Percentiles rank a stretch among this genome's conserved stretches.
phyloP scores from a whole-genome alignment of 768 basidiomycete genomes.

The Mycena galopus region DNA sequence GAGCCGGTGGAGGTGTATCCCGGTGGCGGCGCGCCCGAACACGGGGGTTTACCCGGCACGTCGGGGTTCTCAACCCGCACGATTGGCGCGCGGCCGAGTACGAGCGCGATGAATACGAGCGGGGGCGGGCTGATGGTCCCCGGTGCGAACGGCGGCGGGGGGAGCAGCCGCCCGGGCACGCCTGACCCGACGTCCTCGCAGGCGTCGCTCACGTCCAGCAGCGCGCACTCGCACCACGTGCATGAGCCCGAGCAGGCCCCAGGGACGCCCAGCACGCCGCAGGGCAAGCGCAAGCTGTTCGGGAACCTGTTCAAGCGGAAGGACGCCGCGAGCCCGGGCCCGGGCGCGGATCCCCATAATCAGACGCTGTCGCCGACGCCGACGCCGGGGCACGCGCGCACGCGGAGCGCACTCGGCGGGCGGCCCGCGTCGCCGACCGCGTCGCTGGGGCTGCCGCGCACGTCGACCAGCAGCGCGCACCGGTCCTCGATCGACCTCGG shows the following conservation, averaged over 20 bases:
- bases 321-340: slow-evolving; percentile 33
- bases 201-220: slow-evolving; percentile 37
- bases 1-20: slow-evolving; percentile 82
- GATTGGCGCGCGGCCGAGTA: slow-evolving; percentile 29
- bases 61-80: slow-evolving; percentile 31
- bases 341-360: background rate
- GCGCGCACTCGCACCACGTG: slow-evolving; percentile 29
- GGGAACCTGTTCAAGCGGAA: slow-evolving; percentile 80
- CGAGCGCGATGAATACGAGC: background rate
- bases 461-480: slow-evolving; percentile 31
- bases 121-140: slow-evolving; percentile 14
- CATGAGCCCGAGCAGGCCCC: slow-evolving; percentile 39
- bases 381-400: slow-evolving; percentile 37
- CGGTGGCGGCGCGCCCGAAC: slow-evolving; percentile 48
- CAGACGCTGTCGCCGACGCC: slow-evolving; percentile 42
- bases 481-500: slow-evolving; percentile 33
- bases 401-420: slow-evolving; percentile 4
- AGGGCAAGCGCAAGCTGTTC: slow-evolving; percentile 72
- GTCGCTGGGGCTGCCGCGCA: slow-evolving; percentile 6
- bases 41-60: background rate
- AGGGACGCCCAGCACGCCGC: slow-evolving; percentile 43
- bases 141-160: background rate
- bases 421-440: slow-evolving; percentile 13
- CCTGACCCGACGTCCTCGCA: slow-evolving; percentile 48
- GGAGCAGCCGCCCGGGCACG: slow-evolving; percentile 31